Base-by-base conservation (phyloP, 2,329 filamentous ascomycete species). In the Apiospora pterosperma region DNA sequence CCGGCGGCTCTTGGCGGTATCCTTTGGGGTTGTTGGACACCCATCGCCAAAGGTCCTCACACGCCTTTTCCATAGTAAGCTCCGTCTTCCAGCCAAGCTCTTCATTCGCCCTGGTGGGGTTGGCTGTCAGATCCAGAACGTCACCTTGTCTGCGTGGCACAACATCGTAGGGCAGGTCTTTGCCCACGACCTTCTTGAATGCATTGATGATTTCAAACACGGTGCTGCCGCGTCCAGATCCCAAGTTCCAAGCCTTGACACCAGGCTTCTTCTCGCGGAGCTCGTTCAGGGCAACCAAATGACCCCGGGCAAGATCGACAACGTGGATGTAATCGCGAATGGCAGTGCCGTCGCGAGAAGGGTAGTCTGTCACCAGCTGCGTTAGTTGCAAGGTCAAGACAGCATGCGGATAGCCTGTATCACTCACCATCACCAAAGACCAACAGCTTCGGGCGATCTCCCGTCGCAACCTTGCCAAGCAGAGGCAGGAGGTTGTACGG, bases 251-350 rank as follows among this genome's bases (percentile, higher is more conserved):
- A 64, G 93, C 94, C 77, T 92, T 91, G 70, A 97, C 92, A 64
- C 96, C 96, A 21, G 96, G 95, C 73, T 93, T 87, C 71, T 95
- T 82, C 69, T 91, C 85, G 72, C 91, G 91, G 61, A 97, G 90
- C 81, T 96, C 92, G 81, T 96, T 93, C 71, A 99, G 90, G 25
- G 96, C 96, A 66, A 92, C 87, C 65, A 97, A 83, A 78, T 97
- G 94, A 67, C 94, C 94, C 68, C 87, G 87, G 58, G 94, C 92
- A 28, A 97, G 88, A 75, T 97, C 94, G 68, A 97, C 85, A 65
- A 97, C 92, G 83, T 97, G 94, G 79, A 99, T 97, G 85, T 99
- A 99, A 82, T 99, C 96, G 72, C 96, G 91, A 77, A 97, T 97
- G 68, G 93, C 92, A 62, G 94, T 97, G 69, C 94, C 94, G 77